phyloP scores from a whole-genome alignment of 192 early-diverging fungal genomes.

The Cetraspora pellucida region DNA sequence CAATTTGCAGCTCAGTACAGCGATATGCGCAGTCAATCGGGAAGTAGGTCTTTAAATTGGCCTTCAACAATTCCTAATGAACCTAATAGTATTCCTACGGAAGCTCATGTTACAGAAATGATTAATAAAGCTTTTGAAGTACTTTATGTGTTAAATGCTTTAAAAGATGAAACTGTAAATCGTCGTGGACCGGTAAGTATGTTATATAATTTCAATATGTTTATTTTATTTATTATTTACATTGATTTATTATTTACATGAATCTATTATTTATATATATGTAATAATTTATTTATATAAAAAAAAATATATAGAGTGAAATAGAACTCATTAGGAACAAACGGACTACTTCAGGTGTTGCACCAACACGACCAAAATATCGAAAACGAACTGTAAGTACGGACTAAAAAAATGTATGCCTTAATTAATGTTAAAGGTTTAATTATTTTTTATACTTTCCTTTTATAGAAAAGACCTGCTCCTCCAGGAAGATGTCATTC shows the following conservation, averaged over 20 bases:
- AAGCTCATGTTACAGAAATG: slow-evolving; percentile 2
- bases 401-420: neutral
- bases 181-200: neutral
- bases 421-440: no score
- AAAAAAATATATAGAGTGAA: neutral
- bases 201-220: no score
- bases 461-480: slow-evolving; percentile 45
- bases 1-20: slow-evolving; percentile 10
- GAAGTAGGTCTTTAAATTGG: neutral
- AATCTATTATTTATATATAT: neutral
- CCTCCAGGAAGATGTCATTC: slow-evolving; percentile 71
- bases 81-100: neutral
- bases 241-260: no score
- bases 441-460: neutral
- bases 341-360: neutral
- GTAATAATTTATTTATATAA: neutral
- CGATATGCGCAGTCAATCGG: neutral
- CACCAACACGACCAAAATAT: slow-evolving; percentile 10
- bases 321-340: slow-evolving; percentile 18
- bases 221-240: no score
- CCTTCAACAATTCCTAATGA: neutral
- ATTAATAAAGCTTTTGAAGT: slow-evolving; percentile 25
- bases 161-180: slow-evolving; percentile 11
- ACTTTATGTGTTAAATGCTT: slow-evolving; percentile 13
- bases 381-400: slow-evolving; percentile 25